Percentiles rank a stretch among this genome's conserved stretches.
These are phyloP conservation scores for Effrenium voratum DNA, from an alignment of 73 alveolate genomes.

Conservation along the genomic window DNA sequence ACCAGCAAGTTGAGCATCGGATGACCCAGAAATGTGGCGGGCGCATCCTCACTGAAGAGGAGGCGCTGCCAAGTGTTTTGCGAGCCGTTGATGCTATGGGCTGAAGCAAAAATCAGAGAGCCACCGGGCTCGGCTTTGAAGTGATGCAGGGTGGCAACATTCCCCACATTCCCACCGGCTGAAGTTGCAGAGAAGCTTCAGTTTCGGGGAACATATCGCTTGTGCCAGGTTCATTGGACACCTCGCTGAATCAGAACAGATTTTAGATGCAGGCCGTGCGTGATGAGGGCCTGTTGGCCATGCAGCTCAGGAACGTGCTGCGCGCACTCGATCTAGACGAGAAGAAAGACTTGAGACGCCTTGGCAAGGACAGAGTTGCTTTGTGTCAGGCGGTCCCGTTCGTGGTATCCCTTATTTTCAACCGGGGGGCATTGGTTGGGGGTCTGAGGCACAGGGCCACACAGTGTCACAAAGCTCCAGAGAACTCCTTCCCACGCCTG, in stretches of 20 bases:
- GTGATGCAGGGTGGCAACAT: background rate
- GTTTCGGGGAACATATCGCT: background rate
- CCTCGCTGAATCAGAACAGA: background rate
- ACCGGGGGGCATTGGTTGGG: background rate
- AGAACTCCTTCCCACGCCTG: background rate
- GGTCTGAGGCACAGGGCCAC: background rate
- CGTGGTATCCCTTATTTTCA: background rate
- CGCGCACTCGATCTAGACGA: conserved; percentile 25
- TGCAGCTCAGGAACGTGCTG: conserved; percentile 41
- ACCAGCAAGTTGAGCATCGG: background rate
- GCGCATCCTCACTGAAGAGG: conserved; percentile 62
- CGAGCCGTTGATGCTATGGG: background rate
- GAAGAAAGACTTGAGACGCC: conserved; percentile 81
- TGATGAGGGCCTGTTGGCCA: background rate
- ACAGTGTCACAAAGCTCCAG: background rate
- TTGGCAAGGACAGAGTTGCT: conserved; percentile 10
- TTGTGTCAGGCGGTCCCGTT: background rate
- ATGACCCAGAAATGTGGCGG: conserved; percentile 91
- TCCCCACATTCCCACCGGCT: background rate
- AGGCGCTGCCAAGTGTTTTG: background rate
- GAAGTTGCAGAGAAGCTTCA: background rate
- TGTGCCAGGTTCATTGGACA: background rate
- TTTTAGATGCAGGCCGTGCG: background rate
- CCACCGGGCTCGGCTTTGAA: background rate
- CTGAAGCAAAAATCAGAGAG: background rate